phyloP scores from a whole-genome alignment of 1,284 basidiomycete genomes.

The Coniferiporia sulphurascens region DNA sequence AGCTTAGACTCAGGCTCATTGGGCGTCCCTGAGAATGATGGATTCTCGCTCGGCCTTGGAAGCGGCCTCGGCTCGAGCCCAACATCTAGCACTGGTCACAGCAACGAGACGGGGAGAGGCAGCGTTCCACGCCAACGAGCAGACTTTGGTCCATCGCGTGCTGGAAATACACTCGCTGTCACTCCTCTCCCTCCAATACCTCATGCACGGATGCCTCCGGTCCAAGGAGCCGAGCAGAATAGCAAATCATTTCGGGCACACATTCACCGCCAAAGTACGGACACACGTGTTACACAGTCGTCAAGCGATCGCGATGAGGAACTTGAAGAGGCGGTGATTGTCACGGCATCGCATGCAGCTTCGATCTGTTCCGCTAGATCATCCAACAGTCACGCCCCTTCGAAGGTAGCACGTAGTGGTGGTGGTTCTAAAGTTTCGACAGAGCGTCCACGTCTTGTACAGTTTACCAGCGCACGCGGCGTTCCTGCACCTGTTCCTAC shows the following conservation, averaged over 20 bases:
- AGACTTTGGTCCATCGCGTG: slow-evolving; percentile 8
- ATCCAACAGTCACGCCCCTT: slow-evolving; percentile 29
- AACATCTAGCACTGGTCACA: slow-evolving; percentile 11
- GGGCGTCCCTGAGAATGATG: not conserved
- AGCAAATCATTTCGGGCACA: not conserved
- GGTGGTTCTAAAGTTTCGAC: slow-evolving; percentile 20
- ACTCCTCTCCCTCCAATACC: not conserved
- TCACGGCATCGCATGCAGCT: slow-evolving; percentile 9
- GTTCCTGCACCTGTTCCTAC: slow-evolving; percentile 56
- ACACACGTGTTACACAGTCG: slow-evolving; percentile 5
- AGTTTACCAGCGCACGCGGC: slow-evolving; percentile 64
- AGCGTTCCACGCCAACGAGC: slow-evolving; percentile 6
- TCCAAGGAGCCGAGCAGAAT: not conserved
- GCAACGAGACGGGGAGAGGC: slow-evolving; percentile 9
- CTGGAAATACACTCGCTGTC: not conserved
- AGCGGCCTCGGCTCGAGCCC: slow-evolving; percentile 14
- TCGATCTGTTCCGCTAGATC: slow-evolving; percentile 30
- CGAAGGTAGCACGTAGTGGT: slow-evolving; percentile 23
- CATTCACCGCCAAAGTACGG: slow-evolving; percentile 4
- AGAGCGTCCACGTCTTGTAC: slow-evolving; percentile 59
- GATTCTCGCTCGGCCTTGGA: slow-evolving; percentile 11
- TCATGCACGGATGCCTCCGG: not conserved
- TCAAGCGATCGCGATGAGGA: slow-evolving; percentile 10
- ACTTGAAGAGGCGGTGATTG: slow-evolving; percentile 14
- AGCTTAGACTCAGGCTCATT: not conserved